These are phyloP conservation scores for Venturia effusa DNA, from an alignment of 2,329 filamentous ascomycete genomes.

Conservation along the genomic window DNA sequence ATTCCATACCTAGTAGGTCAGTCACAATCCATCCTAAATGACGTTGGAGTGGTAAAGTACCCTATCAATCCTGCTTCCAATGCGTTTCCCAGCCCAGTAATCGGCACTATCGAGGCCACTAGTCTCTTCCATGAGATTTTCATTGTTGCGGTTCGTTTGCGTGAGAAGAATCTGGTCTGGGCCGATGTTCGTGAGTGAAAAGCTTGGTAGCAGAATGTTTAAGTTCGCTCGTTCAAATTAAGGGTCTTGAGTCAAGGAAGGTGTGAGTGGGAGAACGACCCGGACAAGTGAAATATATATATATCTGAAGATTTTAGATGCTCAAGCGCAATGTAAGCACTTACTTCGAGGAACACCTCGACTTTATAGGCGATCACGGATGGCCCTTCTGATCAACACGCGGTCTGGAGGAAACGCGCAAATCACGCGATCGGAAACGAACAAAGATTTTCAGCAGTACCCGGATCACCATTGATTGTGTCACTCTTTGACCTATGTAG, in stretches of 20 bases:
- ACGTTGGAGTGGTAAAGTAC: not conserved
- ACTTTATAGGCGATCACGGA: not conserved
- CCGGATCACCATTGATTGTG: not conserved
- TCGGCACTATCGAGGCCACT: not conserved
- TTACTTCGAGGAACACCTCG: not conserved
- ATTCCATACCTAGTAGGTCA: not conserved
- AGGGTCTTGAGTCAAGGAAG: too few relatives aligned
- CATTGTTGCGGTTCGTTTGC: not conserved
- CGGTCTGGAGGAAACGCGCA: not conserved
- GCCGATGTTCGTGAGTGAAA: not conserved
- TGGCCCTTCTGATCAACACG: not conserved
- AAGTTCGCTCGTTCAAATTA: too few relatives aligned
- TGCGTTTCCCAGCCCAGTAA: too few relatives aligned
- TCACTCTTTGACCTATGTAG: not conserved
- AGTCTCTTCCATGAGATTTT: not conserved
- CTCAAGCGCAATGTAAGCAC: not conserved
- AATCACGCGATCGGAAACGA: not conserved
- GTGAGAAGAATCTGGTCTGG: too few relatives aligned
- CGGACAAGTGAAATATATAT: too few relatives aligned
- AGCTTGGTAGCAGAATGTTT: too few relatives aligned
- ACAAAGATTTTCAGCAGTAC: not conserved
- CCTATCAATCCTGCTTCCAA: not conserved
- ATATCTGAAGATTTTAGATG: not conserved
- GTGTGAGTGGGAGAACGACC: too few relatives aligned
- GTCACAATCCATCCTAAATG: not conserved